Evolutionary conservation across 805 yeast species (phyloP), one percentile per base, ranked within the genome.

Genomic region (Candida koratica): DNA sequence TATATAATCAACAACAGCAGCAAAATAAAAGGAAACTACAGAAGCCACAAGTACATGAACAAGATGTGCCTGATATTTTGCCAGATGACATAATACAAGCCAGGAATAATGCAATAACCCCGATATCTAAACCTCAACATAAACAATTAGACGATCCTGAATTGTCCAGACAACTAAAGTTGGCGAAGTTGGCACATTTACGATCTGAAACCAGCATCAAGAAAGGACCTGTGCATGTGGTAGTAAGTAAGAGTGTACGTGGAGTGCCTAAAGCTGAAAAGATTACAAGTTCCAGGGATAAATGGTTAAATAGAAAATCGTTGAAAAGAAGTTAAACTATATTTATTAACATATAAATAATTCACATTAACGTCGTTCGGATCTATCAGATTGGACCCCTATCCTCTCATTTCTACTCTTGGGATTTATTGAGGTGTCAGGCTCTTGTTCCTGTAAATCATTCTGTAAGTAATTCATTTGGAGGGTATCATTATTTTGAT

Each of bases 171-270:
- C 62, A 61, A 31, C 43, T 53, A 35, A 65, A 62, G 42, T 50
- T 61, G 31, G 62, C 61, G 36, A 63, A 61, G 42, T 53, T 64
- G 42, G 45, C 51, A 16, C 46, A 47, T 27, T 44, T 61, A 28
- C 48, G 46, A 36, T 39, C 39, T 17, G 53, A 30, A 17, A 56
- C 50, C 28, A 53, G 50, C 12, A 44, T 65, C 17, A 59, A 55
- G 38, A 64, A 59, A 45, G 73, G 71, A 1, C 69, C 70, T 6
- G 67, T 67, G 5, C 53, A 56, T 41, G 71, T 67, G 8, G 53
- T 56, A 36, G 66, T 67, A 6, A 60, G 53, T 32, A 43, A 47
- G 18, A 44, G 38, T 17, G 48, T 49, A 28, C 56, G 47, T 36
- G 45, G 53, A 1, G 71, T 62, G 4, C 71, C 71, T 2, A 52